These are phyloP conservation scores for Ilyonectria mors-panacis DNA, from an alignment of 2,329 filamentous ascomycete genomes.

Conservation along the genomic window DNA sequence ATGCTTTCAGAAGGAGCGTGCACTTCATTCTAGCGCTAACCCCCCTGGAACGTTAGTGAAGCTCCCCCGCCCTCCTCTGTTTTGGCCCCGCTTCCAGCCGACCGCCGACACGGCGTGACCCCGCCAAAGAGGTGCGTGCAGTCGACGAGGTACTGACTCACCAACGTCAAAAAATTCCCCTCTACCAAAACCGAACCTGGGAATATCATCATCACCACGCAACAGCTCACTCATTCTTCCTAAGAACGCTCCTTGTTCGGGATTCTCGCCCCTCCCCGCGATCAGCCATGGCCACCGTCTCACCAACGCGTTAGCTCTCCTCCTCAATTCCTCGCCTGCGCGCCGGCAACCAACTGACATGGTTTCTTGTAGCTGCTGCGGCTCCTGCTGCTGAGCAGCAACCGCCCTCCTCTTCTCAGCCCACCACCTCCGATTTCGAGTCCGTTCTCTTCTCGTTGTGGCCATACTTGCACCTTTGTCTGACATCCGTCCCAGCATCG, in stretches of 20 bases:
- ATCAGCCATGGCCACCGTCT: slow-evolving; percentile 39
- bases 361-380: slow-evolving; percentile 4
- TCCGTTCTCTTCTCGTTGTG: slow-evolving; percentile 27
- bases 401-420: slow-evolving; percentile 25
- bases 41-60: background rate
- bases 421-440: slow-evolving; percentile 45
- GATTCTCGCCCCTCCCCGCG: background rate
- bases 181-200: slow-evolving; percentile 35
- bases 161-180: slow-evolving; percentile 42
- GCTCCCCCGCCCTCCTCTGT: background rate
- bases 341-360: background rate
- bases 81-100: slow-evolving; percentile 36
- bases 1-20: background rate
- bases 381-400: slow-evolving; percentile 41
- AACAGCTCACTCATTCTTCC: background rate
- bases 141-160: slow-evolving; percentile 41
- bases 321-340: background rate
- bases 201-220: slow-evolving; percentile 39
- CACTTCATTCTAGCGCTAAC: background rate
- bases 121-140: slow-evolving; percentile 41
- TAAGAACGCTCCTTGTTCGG: background rate
- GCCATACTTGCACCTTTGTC: background rate
- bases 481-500: slow-evolving; percentile 61
- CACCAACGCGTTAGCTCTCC: slow-evolving; percentile 32
- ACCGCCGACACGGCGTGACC: slow-evolving; percentile 28